These are phyloP conservation scores for Picochlorum costavermella DNA, from an alignment of 139 green algal genomes.

Conservation along the genomic window DNA sequence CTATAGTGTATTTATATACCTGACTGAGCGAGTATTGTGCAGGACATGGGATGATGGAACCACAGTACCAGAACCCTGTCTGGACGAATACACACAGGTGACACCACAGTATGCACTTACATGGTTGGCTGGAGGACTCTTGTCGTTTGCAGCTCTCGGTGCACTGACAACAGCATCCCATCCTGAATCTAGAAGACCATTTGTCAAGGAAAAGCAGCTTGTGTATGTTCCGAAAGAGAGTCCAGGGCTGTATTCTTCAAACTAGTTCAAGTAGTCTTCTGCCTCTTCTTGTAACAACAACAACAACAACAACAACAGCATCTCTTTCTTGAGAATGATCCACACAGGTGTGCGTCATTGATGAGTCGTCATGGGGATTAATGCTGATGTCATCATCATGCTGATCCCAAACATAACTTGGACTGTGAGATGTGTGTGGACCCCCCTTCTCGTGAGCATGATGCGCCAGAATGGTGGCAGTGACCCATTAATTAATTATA, in stretches of 20 bases:
- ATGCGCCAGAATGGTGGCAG: no score
- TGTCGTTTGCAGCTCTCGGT: constrained; percentile 26
- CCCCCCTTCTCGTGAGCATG: no score
- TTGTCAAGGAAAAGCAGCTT: constrained; percentile 6
- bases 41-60: constrained; percentile 64
- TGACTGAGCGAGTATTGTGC: neutral
- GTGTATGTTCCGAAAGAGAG: constrained; percentile 1
- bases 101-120: constrained; percentile 27
- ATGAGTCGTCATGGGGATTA: neutral
- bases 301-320: neutral
- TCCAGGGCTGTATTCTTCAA: neutral
- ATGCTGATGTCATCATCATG: no score
- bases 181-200: constrained; percentile 35
- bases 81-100: constrained; percentile 46
- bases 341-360: no score
- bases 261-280: neutral
- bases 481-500: no score
- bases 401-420: no score
- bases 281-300: neutral
- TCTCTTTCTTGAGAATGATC: no score
- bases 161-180: neutral
- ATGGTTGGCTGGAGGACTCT: constrained; percentile 30
- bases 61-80: constrained; percentile 45
- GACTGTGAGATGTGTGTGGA: no score
- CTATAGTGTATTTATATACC: no score